Percentiles rank a stretch among this genome's conserved stretches.
Conservation (phyloP, 208 protist genomes). For the Angomonas deanei region DNA sequence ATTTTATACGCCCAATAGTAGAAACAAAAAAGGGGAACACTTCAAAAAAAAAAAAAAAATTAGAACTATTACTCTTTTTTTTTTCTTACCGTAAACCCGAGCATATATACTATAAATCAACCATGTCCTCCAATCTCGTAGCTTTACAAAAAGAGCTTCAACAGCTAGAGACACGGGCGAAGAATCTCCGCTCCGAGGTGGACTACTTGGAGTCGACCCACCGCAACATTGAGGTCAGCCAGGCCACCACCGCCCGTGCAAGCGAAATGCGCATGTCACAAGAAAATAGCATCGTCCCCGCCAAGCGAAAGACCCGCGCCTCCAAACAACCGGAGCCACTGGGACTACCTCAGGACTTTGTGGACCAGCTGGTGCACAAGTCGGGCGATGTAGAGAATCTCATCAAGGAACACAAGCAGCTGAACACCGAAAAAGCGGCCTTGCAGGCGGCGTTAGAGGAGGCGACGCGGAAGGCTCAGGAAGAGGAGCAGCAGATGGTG, state of each 20-base stretch:
- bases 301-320: constrained; percentile 9
- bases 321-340: background rate
- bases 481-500: constrained; percentile 31
- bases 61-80: constrained; percentile 2
- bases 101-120: background rate
- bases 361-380: constrained; percentile 46
- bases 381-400: constrained; percentile 28
- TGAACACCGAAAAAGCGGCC: constrained; percentile 23
- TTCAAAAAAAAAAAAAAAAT: constrained; percentile 6
- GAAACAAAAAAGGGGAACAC: too few relatives aligned
- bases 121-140: background rate
- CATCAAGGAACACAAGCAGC: constrained; percentile 20
- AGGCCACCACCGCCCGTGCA: constrained; percentile 17
- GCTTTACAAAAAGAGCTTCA: constrained; percentile 21
- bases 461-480: constrained; percentile 20
- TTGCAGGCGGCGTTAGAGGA: constrained; percentile 10
- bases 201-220: constrained; percentile 45
- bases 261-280: constrained; percentile 25
- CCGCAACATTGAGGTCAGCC: constrained; percentile 24
- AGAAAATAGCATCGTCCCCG: constrained; percentile 9
- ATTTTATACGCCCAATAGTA: too few relatives aligned
- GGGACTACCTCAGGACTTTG: constrained; percentile 42
- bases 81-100: background rate
- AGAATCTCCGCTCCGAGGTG: constrained; percentile 58
- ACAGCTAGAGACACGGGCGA: constrained; percentile 48